Evolutionary conservation across 495 filamentous ascomycete genomes (phyloP), one percentile per base, ranked within the genome.

Genomic region (Trichocladium uniseriatum): DNA sequence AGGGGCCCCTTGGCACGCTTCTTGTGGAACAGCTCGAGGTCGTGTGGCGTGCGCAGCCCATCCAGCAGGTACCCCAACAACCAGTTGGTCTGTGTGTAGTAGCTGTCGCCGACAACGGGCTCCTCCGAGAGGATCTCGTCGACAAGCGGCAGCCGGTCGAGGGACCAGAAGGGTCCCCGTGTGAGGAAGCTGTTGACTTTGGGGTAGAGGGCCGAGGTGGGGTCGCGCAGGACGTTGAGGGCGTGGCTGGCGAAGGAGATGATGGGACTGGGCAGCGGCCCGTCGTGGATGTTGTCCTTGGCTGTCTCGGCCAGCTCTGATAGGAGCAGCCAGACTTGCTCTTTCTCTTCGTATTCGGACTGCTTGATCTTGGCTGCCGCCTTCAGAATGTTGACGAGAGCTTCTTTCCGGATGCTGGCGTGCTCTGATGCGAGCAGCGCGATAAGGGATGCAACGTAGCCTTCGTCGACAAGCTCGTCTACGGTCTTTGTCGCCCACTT

Each of bases 101-200:
- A 83, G 1, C 79, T 75, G 47, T 89, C 87, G 45, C 87, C 86
- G 39, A 84, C 67, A 6, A 75, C 79, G 1, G 89, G 87, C 42
- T 81, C 74, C 40, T 80, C 77, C 3, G 82, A 69, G 45, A 94
- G 62, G 37, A 92, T 79, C 55, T 78, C 79, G 51, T 87, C 75
- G 35, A 92, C 78, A 59, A 87, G 80, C 1, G 89, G 90, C 41
- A 95, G 71, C 60, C 82, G 84, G 35, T 81, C 75, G 15, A 84
- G 52, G 20, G 80, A 74, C 85, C 91, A 94, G 8, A 70, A 59
- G 2, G 92, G 90, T 0, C 80, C 75, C 40, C 79, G 79, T 34
- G 84, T 82, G 38, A 98, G 77, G 62, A 91, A 91, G 19, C 74
- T 73, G 70, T 95, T 95, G 70, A 91, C 69, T 58, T 94, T 94